phyloP scores from a whole-genome alignment of 139 green algal species.

The Micromonas commoda region DNA sequence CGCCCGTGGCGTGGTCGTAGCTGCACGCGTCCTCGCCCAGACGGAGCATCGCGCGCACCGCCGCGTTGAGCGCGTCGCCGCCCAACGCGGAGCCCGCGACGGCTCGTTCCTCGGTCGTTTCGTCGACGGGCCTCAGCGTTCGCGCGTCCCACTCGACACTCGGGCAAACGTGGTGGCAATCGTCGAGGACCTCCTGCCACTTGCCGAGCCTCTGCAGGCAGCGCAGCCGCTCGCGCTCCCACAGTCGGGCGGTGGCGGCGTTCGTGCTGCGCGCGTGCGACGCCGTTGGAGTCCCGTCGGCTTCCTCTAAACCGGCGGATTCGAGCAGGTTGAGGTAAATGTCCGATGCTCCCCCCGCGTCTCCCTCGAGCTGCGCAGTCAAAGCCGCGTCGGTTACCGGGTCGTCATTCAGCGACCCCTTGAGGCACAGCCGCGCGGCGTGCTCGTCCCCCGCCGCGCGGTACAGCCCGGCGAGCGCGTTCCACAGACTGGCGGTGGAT shows the following conservation, averaged over 20 bases:
- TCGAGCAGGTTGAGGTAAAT: slow-evolving; percentile 14
- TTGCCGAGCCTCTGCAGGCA: slow-evolving; percentile 21
- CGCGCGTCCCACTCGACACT: no score
- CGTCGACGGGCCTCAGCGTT: no score
- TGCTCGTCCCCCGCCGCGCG: slow-evolving; percentile 22
- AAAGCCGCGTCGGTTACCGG: slow-evolving; percentile 15
- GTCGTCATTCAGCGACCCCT: not conserved
- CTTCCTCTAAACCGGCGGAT: no score
- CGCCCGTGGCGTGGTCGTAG: no score
- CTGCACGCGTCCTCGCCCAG: no score
- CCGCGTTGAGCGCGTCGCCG: not conserved
- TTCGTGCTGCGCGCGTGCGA: not conserved
- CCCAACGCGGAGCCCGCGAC: not conserved
- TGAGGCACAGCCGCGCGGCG: not conserved
- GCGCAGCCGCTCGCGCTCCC: slow-evolving; percentile 10
- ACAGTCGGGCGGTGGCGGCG: not conserved
- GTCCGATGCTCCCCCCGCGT: slow-evolving; percentile 6
- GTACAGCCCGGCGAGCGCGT: slow-evolving; percentile 21
- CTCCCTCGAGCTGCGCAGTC: slow-evolving; percentile 18
- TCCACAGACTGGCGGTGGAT: slow-evolving; percentile 14
- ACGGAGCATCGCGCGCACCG: not conserved
- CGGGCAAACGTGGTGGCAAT: no score
- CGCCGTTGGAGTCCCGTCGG: no score
- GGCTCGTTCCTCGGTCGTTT: not conserved
- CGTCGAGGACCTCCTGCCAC: slow-evolving; percentile 27